These are phyloP conservation scores for Pythium monospermum DNA, from an alignment of 352 stramenopile species.

Conservation along the genomic window DNA sequence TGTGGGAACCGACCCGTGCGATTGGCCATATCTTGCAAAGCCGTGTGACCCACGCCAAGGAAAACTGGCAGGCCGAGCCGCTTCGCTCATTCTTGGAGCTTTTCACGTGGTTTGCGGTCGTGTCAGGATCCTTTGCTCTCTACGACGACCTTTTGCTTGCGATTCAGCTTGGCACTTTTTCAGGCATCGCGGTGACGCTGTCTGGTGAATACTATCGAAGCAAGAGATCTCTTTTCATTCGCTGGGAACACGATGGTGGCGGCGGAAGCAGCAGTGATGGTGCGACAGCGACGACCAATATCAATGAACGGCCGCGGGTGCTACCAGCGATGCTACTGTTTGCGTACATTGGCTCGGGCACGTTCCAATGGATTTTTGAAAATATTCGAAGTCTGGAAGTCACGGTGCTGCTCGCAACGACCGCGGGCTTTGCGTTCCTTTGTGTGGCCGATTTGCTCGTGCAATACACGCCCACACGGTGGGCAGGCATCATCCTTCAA, in stretches of 20 bases:
- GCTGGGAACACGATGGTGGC: constrained; percentile 29
- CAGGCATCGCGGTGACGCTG: constrained; percentile 71
- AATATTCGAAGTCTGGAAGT: constrained; percentile 83
- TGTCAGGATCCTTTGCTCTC: constrained; percentile 73
- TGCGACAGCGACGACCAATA: no score
- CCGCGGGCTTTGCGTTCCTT: constrained; percentile 79
- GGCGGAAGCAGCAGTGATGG: constrained; percentile 24
- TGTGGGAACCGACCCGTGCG: constrained; percentile 74
- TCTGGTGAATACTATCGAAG: constrained; percentile 73
- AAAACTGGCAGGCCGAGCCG: constrained; percentile 73
- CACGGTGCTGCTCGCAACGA: constrained; percentile 64
- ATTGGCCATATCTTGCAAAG: constrained; percentile 70
- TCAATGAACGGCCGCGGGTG: constrained; percentile 23
- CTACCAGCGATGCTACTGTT: constrained; percentile 67
- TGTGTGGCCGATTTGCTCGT: constrained; percentile 68
- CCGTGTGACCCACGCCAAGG: constrained; percentile 66
- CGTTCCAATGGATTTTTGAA: constrained; percentile 87
- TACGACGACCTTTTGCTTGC: constrained; percentile 77
- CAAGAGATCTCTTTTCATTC: constrained; percentile 51
- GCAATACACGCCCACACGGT: constrained; percentile 33
- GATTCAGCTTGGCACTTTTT: constrained; percentile 79
- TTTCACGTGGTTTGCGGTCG: constrained; percentile 79
- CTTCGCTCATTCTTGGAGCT: constrained; percentile 79
- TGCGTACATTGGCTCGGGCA: constrained; percentile 80
- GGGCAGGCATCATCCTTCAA: constrained; percentile 79